Percentiles rank a stretch among this genome's conserved stretches.
phyloP scores from a whole-genome alignment of 768 basidiomycete genomes.

The Pulveroboletus sp. region DNA sequence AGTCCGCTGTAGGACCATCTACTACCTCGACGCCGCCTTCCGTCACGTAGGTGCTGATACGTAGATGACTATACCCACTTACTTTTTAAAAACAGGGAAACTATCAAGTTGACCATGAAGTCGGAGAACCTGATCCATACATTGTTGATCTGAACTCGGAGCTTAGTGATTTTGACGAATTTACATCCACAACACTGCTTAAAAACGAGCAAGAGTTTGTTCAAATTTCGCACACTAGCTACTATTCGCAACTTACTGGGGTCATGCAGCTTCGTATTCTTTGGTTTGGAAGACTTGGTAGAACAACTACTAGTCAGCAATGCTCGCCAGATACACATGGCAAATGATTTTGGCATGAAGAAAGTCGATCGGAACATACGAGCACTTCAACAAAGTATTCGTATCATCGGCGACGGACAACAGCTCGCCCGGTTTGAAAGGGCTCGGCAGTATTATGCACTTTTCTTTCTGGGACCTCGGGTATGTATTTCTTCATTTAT shows the following conservation, averaged over 20 bases:
- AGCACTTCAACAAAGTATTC: constrained; percentile 87
- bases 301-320: constrained; percentile 76
- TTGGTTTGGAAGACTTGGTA: constrained; percentile 79
- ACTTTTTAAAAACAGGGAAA: constrained; percentile 55
- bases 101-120: constrained; percentile 76
- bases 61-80: constrained; percentile 3
- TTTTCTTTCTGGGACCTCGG: constrained; percentile 71
- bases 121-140: constrained; percentile 87
- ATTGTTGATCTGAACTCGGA: constrained; percentile 82
- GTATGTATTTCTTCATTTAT: constrained; percentile 37
- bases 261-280: constrained; percentile 71
- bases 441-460: constrained; percentile 73
- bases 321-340: constrained; percentile 62
- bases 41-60: constrained; percentile 49
- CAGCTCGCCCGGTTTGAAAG: constrained; percentile 67
- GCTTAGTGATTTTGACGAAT: constrained; percentile 70
- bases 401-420: constrained; percentile 60
- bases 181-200: constrained; percentile 56
- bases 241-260: not conserved
- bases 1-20: constrained; percentile 76
- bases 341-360: constrained; percentile 72
- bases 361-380: constrained; percentile 88
- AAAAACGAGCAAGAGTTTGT: constrained; percentile 64
- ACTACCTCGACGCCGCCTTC: constrained; percentile 77
- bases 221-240: not conserved